Percentiles rank a stretch among this genome's conserved stretches.
Conservation (phyloP, 495 filamentous ascomycete genomes). For the Niebla homalea region DNA sequence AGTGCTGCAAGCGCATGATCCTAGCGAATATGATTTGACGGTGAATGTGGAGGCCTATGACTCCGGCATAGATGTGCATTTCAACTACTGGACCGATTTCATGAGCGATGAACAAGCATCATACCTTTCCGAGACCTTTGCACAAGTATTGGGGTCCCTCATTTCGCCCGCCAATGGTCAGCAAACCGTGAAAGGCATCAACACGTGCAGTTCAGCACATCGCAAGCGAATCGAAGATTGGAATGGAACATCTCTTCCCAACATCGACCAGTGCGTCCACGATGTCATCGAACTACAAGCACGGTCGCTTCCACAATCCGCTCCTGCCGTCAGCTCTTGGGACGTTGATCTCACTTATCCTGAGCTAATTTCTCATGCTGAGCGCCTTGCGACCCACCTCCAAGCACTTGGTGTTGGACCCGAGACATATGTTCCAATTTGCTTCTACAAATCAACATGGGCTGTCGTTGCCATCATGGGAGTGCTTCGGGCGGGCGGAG, state of each 20-base stretch:
- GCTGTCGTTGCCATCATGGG: constrained; percentile 19
- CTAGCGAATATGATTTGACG: constrained; percentile 40
- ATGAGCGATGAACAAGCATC: constrained; percentile 25
- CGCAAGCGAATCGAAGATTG: constrained; percentile 24
- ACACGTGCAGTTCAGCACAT: constrained; percentile 23
- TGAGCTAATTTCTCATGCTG: constrained; percentile 18
- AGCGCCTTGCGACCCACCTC: constrained; percentile 9
- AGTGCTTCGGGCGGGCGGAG: constrained; percentile 21
- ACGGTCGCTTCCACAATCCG: background rate
- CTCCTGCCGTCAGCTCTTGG: constrained; percentile 14
- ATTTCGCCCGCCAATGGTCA: constrained; percentile 7
- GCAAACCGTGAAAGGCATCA: constrained; percentile 21
- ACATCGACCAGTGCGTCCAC: constrained; percentile 25
- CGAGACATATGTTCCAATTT: constrained; percentile 18
- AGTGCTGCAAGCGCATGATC: constrained; percentile 12
- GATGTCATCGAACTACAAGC: constrained; percentile 24
- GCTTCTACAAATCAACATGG: constrained; percentile 22
- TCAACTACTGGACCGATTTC: constrained; percentile 27
- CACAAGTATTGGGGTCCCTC: constrained; percentile 22
- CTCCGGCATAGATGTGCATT: constrained; percentile 22
- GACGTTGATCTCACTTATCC: constrained; percentile 12
- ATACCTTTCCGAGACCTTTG: constrained; percentile 28
- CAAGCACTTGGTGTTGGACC: constrained; percentile 10
- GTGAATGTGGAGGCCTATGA: constrained; percentile 41
- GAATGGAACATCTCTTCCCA: constrained; percentile 23